Evolutionary conservation across 2,329 filamentous ascomycete genomes (phyloP), one percentile per base, ranked within the genome.

Genomic region (Hypoxylon sp.): DNA sequence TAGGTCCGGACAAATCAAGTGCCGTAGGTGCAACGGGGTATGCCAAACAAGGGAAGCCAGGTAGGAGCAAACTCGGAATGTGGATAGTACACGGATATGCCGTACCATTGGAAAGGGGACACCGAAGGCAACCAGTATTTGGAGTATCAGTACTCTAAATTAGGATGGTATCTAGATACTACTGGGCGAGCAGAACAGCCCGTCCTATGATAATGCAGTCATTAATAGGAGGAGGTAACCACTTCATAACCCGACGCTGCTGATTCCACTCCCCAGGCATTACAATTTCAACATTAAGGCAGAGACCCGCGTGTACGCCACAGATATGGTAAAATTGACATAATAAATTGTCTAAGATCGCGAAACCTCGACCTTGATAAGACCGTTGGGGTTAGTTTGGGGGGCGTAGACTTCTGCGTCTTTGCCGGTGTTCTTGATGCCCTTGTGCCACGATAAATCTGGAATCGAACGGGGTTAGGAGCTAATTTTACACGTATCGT

Each of bases 381-480:
- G 88, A 29, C 96, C 96, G 78, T 98, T 99, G 62, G 96, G 96
- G 71, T 93, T 90, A 10, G 92, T 92, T 81, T 98, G 96, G 2
- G 96, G 96, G 29, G 93, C 94, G 76, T 96, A 98, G 19, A 99
- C 95, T 79, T 98, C 94, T 57, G 96, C 96, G 76, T 99, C 92
- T 81, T 93, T 92, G 81, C 96, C 96, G 0, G 93, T 97, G 83
- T 99, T 99, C 86, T 97, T 93, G 73, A 94, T 80, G 31, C 91
- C 94, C 81, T 98, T 97, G 87, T 97, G 93, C 96, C 96, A 99
- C 82, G 92, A 95, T 77, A 99, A 83, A 78, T 98, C 95, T 95
- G 77, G 42, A 27, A 27, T 27, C 6, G 17, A 35, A 50, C 27
- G 52, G 17, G 35, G 31, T 68, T 55, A 68, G 62, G 24, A 52